Evolutionary conservation across 257 asterid species (phyloP).

Genomic region (Verbascum thapsus): DNA sequence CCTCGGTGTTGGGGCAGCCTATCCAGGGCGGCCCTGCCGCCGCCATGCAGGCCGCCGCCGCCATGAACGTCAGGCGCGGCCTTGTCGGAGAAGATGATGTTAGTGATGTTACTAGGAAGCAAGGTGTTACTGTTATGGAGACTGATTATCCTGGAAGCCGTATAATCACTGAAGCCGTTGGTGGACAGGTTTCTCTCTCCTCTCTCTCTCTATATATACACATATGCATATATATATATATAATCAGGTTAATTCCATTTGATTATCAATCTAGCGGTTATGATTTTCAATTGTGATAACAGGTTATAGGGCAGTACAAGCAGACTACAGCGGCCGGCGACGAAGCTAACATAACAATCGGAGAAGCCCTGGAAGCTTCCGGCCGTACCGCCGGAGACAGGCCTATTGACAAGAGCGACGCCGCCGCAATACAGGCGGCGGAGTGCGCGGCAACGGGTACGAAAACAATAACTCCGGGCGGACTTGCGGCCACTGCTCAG

Average conservation of each 20-base stretch:
- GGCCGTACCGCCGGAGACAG: slow-evolving; percentile 37
- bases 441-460: slow-evolving; percentile 47
- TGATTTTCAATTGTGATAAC: not conserved
- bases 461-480: slow-evolving; percentile 36
- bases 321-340: slow-evolving; percentile 26
- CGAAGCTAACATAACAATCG: slow-evolving; percentile 37
- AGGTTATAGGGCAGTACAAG: slow-evolving; percentile 46
- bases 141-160: slow-evolving; percentile 39
- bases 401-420: slow-evolving; percentile 48
- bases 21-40: slow-evolving; percentile 46
- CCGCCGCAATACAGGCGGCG: slow-evolving; percentile 58
- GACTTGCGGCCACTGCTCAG: slow-evolving; percentile 46
- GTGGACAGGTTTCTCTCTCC: slow-evolving; percentile 50
- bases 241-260: too few species aligned
- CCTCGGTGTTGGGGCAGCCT: slow-evolving; percentile 33
- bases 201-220: too few species aligned
- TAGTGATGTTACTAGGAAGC: slow-evolving; percentile 31
- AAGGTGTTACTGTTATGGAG: slow-evolving; percentile 41
- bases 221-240: too few species aligned
- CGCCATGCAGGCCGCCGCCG: slow-evolving; percentile 45
- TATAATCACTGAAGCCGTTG: slow-evolving; percentile 44
- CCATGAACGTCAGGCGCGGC: slow-evolving; percentile 40
- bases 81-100: slow-evolving; percentile 33
- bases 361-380: slow-evolving; percentile 53
- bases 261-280: too few species aligned